A percentile compares a stretch with the other conserved stretches of the same genome.
phyloP scores from a whole-genome alignment of 768 basidiomycete genomes.

The Leccinum disarticulatum region DNA sequence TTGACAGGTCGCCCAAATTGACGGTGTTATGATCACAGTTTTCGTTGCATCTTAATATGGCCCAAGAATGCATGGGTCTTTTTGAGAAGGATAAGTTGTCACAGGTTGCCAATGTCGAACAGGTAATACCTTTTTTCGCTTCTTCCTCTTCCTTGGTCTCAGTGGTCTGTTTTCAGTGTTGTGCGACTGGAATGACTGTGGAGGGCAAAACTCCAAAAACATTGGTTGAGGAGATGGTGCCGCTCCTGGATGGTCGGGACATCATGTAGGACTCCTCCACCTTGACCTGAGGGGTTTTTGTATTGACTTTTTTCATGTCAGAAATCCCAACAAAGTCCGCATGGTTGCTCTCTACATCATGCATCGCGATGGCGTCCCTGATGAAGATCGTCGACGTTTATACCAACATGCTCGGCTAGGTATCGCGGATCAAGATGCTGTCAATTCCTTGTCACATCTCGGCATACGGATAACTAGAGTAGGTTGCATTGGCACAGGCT shows the following conservation, averaged over 20 bases:
- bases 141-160: background rate
- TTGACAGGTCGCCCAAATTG: background rate
- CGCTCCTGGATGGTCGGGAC: constrained; percentile 82
- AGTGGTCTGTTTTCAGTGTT: constrained; percentile 56
- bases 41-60: constrained; percentile 95
- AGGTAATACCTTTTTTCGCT: constrained; percentile 45
- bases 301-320: constrained; percentile 31
- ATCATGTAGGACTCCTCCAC: constrained; percentile 58
- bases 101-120: constrained; percentile 84
- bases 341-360: constrained; percentile 96
- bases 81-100: constrained; percentile 89
- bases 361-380: constrained; percentile 95
- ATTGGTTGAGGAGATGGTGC: constrained; percentile 98
- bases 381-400: constrained; percentile 90
- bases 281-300: background rate
- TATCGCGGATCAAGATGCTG: constrained; percentile 87
- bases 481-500: constrained; percentile 21
- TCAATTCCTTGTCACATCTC: constrained; percentile 81
- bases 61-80: constrained; percentile 93
- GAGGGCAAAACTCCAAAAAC: constrained; percentile 95
- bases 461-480: constrained; percentile 87
- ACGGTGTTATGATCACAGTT: constrained; percentile 56
- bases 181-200: constrained; percentile 86
- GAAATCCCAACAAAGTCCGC: constrained; percentile 90
- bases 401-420: constrained; percentile 93